phyloP scores from a whole-genome alignment of 495 filamentous ascomycete genomes.

The Rhypophila decipiens region DNA sequence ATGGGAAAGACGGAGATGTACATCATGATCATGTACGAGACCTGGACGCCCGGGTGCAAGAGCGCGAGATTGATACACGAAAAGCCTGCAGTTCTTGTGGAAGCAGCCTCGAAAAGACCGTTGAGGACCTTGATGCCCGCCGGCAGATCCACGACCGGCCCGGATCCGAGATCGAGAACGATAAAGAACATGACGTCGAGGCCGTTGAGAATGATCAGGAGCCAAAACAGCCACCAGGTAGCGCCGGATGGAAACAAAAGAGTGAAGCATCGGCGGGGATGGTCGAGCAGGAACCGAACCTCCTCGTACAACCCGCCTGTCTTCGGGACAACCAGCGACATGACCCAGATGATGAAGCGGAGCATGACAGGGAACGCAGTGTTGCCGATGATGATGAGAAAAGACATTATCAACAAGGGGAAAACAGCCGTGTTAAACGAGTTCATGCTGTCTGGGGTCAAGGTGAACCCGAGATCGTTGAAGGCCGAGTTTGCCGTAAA shows the following conservation, averaged over 20 bases:
- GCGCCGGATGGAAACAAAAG: conserved; percentile 81
- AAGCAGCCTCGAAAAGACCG: conserved; percentile 80
- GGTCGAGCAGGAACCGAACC: conserved; percentile 81
- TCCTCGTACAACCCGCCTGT: conserved; percentile 76
- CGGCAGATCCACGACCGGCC: neutral
- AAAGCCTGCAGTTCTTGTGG: conserved; percentile 85
- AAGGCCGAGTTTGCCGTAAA: conserved; percentile 82
- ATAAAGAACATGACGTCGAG: conserved; percentile 85
- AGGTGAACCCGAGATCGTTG: conserved; percentile 78
- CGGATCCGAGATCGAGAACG: conserved; percentile 55
- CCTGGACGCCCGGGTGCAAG: conserved; percentile 86
- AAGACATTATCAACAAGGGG: conserved; percentile 66
- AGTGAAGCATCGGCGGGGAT: conserved; percentile 91
- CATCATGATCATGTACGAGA: conserved; percentile 98
- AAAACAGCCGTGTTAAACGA: conserved; percentile 73
- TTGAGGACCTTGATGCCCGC: conserved; percentile 68
- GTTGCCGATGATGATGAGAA: conserved; percentile 87
- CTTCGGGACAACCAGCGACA: conserved; percentile 50
- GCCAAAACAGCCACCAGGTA: conserved; percentile 93
- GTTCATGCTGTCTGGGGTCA: conserved; percentile 89
- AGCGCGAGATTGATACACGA: conserved; percentile 65
- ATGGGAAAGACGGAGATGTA: conserved; percentile 97
- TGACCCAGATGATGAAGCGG: conserved; percentile 78
- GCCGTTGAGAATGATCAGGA: conserved; percentile 74
- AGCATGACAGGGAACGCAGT: conserved; percentile 93